Conservation (phyloP, 768 basidiomycete genomes). For the Cubamyces lactineus region DNA sequence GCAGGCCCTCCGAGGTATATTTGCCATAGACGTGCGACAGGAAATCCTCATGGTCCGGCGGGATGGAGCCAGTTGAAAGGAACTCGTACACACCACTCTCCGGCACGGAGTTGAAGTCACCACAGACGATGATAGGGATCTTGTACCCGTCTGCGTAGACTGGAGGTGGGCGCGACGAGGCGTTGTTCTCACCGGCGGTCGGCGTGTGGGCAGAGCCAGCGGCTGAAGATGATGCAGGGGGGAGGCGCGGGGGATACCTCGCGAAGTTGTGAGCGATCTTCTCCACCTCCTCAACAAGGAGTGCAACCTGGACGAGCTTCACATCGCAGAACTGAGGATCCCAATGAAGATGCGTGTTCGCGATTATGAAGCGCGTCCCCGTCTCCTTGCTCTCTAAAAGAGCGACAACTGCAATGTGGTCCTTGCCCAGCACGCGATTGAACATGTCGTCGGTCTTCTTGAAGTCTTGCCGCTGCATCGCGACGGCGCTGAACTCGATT, state of each 20-base stretch:
- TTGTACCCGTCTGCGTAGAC: slow-evolving; percentile 80
- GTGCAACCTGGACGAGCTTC: slow-evolving; percentile 94
- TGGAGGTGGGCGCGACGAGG: slow-evolving; percentile 57
- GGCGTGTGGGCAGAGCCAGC: slow-evolving; percentile 37
- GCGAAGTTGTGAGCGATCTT: slow-evolving; percentile 87
- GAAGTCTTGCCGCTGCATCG: slow-evolving; percentile 91
- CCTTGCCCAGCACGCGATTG: slow-evolving; percentile 94
- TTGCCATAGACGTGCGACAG: slow-evolving; percentile 88
- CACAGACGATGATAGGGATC: slow-evolving; percentile 89
- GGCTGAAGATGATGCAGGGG: slow-evolving; percentile 41
- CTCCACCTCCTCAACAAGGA: slow-evolving; percentile 90
- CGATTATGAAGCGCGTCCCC: slow-evolving; percentile 85
- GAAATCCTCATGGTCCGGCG: slow-evolving; percentile 87
- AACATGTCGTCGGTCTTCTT: slow-evolving; percentile 99
- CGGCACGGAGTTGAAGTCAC: slow-evolving; percentile 95
- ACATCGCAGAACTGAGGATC: slow-evolving; percentile 92
- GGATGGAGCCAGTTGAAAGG: slow-evolving; percentile 69
- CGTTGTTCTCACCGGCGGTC: slow-evolving; percentile 29
- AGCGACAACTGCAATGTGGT: slow-evolving; percentile 88
- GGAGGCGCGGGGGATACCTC: slow-evolving; percentile 71
- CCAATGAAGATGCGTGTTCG: slow-evolving; percentile 93
- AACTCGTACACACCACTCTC: slow-evolving; percentile 91
- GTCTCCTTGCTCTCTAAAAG: slow-evolving; percentile 86
- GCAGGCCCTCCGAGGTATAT: slow-evolving; percentile 88
- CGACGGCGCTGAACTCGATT: slow-evolving; percentile 90